Evolutionary conservation across 306 rosid genomes (phyloP).

Genomic region (Boehmeria nivea): DNA sequence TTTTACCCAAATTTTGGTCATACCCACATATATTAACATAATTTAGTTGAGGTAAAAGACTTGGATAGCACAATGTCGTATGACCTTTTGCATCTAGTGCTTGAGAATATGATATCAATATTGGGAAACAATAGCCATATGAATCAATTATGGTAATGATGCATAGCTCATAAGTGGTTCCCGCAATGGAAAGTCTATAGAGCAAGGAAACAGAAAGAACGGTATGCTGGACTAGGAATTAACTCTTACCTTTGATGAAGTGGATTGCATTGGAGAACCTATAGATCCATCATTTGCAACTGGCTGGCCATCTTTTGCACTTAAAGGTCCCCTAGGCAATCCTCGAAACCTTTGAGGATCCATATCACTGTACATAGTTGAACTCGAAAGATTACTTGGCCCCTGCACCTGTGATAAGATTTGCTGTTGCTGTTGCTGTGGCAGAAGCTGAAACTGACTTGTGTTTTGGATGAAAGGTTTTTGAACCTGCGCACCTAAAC

Average conservation of each 20-base stretch:
- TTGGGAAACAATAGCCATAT: too few species aligned
- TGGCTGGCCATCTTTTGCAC: conserved; percentile 65
- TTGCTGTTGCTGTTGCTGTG: conserved; percentile 70
- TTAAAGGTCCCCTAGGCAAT: conserved; percentile 60
- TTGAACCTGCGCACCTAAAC: conserved; percentile 79
- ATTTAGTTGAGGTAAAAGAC: too few species aligned
- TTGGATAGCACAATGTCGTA: too few species aligned
- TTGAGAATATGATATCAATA: too few species aligned
- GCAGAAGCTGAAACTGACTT: conserved; percentile 80
- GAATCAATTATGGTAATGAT: too few species aligned
- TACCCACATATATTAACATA: too few species aligned
- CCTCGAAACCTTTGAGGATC: conserved; percentile 76
- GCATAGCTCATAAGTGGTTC: too few species aligned
- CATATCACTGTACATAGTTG: conserved; percentile 65
- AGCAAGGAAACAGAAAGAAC: too few species aligned
- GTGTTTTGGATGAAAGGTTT: conserved; percentile 80
- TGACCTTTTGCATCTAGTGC: not conserved
- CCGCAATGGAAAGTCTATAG: too few species aligned
- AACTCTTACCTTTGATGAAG: conserved; percentile 63
- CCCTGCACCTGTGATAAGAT: conserved; percentile 80
- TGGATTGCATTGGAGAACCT: conserved; percentile 89
- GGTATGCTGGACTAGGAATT: conserved; percentile 12
- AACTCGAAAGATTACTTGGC: conserved; percentile 62
- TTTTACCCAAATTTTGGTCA: too few species aligned
- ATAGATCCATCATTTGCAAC: conserved; percentile 72